Conservation (phyloP, 441 rosid species). For the Erysimum cheiri region DNA sequence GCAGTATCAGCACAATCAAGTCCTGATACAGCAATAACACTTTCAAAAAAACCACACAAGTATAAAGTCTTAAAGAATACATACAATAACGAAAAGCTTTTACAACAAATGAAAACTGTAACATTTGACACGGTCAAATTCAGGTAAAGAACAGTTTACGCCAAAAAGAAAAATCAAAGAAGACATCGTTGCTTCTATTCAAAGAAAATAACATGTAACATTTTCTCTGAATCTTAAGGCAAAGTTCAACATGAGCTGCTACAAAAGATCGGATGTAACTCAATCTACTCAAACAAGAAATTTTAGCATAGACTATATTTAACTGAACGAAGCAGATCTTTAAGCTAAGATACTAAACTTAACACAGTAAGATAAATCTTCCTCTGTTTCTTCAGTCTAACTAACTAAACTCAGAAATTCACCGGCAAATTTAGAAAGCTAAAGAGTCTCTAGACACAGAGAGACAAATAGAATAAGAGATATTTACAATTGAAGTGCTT, state of each 20-base stretch:
- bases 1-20: neutral
- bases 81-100: too few relatives aligned
- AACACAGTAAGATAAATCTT: neutral
- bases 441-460: neutral
- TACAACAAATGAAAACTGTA: too few relatives aligned
- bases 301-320: neutral
- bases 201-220: neutral
- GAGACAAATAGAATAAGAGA: conserved; percentile 5
- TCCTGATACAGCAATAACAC: neutral
- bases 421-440: conserved; percentile 8
- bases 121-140: too few relatives aligned
- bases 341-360: conserved; percentile 4
- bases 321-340: neutral
- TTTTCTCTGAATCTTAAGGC: neutral
- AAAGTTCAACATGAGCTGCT: neutral
- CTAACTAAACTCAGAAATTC: neutral
- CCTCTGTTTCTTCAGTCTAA: conserved; percentile 12
- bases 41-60: neutral
- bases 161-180: too few relatives aligned
- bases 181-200: neutral
- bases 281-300: neutral
- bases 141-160: too few relatives aligned
- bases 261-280: conserved; percentile 4
- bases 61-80: neutral
- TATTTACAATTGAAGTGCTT: conserved; percentile 62